Percentiles rank a stretch among this genome's conserved stretches.
Conservation (phyloP, 202 grass and related monocot species). For the Panicum hallii region DNA sequence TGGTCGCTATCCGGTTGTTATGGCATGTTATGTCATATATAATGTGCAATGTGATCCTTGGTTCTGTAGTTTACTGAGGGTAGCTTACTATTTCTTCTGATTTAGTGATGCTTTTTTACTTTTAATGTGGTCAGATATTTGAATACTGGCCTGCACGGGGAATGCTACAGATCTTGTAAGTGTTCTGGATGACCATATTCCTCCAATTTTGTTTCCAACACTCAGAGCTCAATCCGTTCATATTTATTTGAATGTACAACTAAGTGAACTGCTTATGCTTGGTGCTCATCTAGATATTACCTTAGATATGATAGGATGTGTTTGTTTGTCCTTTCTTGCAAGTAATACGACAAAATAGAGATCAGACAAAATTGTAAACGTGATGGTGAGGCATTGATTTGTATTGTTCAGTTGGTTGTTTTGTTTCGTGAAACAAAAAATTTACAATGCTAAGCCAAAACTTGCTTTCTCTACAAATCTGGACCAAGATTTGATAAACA, state of each 20-base stretch:
- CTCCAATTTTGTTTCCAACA: neutral
- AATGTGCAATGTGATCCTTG: neutral
- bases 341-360: neutral
- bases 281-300: neutral
- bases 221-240: neutral
- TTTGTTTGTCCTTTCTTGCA: neutral
- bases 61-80: neutral
- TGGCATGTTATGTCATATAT: neutral
- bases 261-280: neutral
- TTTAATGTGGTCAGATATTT: conserved; percentile 60
- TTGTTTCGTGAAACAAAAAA: neutral
- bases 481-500: neutral
- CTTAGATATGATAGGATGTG: neutral
- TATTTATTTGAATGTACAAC: neutral
- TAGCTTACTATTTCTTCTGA: neutral
- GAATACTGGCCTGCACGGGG: conserved; percentile 86
- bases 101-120: neutral
- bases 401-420: neutral
- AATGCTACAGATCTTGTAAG: conserved; percentile 97
- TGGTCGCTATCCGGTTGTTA: neutral
- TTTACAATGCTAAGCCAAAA: neutral
- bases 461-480: neutral
- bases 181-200: conserved; percentile 24
- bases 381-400: neutral
- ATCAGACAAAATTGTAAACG: neutral